Percentiles rank a stretch among this genome's conserved stretches.
Evolutionary conservation across 108 stramenopile species (phyloP).

Genomic region (Parietichytrium sp.): DNA sequence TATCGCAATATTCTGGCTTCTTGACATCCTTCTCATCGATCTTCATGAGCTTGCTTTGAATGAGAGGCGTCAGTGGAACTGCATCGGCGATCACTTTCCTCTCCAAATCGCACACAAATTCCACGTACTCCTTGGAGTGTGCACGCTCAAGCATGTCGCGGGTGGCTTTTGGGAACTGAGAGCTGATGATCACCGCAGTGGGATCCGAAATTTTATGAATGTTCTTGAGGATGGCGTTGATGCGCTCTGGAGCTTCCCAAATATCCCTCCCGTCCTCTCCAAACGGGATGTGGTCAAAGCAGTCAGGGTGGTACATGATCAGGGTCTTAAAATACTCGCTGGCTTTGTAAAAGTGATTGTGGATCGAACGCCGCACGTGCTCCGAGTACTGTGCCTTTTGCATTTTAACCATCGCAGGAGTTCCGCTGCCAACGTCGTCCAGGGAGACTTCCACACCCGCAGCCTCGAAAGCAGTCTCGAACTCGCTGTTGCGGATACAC

Average conservation of each 20-base stretch:
- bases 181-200: background rate
- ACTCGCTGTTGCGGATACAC: background rate
- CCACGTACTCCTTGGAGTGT: slow-evolving; percentile 49
- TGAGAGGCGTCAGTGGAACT: slow-evolving; percentile 57
- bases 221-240: slow-evolving; percentile 22
- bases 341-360: slow-evolving; percentile 1
- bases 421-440: too few relatives aligned
- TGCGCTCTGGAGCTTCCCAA: slow-evolving; percentile 43
- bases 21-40: slow-evolving; percentile 34
- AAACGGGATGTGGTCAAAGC: slow-evolving; percentile 37
- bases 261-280: slow-evolving; percentile 36
- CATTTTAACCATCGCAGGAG: too few relatives aligned
- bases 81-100: slow-evolving; percentile 33
- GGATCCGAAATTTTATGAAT: background rate
- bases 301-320: slow-evolving; percentile 42
- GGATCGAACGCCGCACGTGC: background rate
- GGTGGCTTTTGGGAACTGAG: slow-evolving; percentile 17
- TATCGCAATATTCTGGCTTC: slow-evolving; percentile 49
- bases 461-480: slow-evolving; percentile 21
- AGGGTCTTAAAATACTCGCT: slow-evolving; percentile 11
- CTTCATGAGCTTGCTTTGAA: slow-evolving; percentile 47
- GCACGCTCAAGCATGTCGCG: slow-evolving; percentile 42
- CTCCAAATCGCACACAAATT: slow-evolving; percentile 45
- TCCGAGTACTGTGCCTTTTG: too few relatives aligned
- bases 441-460: slow-evolving; percentile 10